Percentiles rank a stretch among this genome's conserved stretches.
phyloP scores from a whole-genome alignment of 1,139 yeast species.

The Pichia sp. region DNA sequence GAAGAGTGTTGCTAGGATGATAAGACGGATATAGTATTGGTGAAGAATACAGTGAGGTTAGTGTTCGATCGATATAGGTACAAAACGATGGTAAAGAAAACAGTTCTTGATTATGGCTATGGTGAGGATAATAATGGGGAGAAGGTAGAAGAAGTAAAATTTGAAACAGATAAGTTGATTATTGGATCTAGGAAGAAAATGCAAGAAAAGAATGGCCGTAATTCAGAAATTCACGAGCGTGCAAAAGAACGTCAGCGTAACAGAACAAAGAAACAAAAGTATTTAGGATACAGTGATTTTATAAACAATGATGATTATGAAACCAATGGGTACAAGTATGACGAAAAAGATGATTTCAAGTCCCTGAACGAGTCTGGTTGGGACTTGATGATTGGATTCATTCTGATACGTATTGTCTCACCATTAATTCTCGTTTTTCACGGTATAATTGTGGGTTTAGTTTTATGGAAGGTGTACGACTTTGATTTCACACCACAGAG shows the following conservation, averaged over 20 bases:
- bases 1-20: no score
- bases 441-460: constrained; percentile 15
- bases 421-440: constrained; percentile 24
- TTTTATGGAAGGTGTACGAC: constrained; percentile 19
- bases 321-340: constrained; percentile 2
- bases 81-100: no score
- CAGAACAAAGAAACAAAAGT: background rate
- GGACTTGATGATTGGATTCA: constrained; percentile 23
- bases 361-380: constrained; percentile 13
- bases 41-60: no score
- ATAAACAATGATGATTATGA: constrained; percentile 10
- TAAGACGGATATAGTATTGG: no score
- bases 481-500: constrained; percentile 19
- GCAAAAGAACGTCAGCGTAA: background rate
- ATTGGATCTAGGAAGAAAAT: constrained; percentile 5
- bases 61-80: no score
- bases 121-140: constrained; percentile 1
- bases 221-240: constrained; percentile 1
- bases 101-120: constrained; percentile 11
- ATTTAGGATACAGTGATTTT: constrained; percentile 14
- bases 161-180: constrained; percentile 5
- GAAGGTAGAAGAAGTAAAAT: background rate
- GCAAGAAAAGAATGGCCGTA: background rate
- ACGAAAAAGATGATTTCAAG: constrained; percentile 6
- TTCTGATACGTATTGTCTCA: constrained; percentile 20